Evolutionary conservation across 2,329 filamentous ascomycete species (phyloP), one percentile per base, ranked within the genome.

Genomic region (Myriosclerotinia curreyana): DNA sequence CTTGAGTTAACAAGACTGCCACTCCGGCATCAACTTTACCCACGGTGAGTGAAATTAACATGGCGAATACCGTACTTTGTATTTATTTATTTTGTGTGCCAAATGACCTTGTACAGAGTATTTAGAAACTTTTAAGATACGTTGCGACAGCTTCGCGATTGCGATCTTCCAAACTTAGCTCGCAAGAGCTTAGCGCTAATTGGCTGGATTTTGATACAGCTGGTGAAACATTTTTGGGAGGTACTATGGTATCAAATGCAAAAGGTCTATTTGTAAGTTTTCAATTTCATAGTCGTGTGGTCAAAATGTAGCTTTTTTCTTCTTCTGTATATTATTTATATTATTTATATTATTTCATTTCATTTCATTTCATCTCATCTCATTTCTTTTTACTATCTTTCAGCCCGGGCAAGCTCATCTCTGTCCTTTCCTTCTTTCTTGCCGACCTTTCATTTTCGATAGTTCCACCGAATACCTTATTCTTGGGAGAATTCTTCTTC

Each of bases 21-120:
- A 99, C 94, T 79, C 95, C 95, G 74, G 95, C 95, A 79, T 99
- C 95, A 79, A 99, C 95, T 82, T 99, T 99, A 82, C 95, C 95
- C 78, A 99, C 95, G 59, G 94, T 98, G 76, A 99, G 84, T 70
- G 95, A 98, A 79, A 99, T 91, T 75, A 98, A 84, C 95, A 99
- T 98, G n/a, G 64, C 71, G 61, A 60, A 31, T 65, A 62, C 44
- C 55, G 28, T 31, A 31, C 44, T 60, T 42, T 42, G 17, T 28
- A 25, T 22, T 54, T 34, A 14, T 46, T 36, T 22, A 38, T 38
- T 36, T 36, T 38, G 31, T 20, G 28, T 60, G 34, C n/a, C n/a
- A 25, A 36, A 55, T 60, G 28, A 3, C 28, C 28, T 31, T 31
- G 28, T 31, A 31, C 28, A 31, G 28, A 31, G 28, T 31, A 31